Conservation (phyloP, 78 protist genomes). For the Dictyostelium discoideum region DNA sequence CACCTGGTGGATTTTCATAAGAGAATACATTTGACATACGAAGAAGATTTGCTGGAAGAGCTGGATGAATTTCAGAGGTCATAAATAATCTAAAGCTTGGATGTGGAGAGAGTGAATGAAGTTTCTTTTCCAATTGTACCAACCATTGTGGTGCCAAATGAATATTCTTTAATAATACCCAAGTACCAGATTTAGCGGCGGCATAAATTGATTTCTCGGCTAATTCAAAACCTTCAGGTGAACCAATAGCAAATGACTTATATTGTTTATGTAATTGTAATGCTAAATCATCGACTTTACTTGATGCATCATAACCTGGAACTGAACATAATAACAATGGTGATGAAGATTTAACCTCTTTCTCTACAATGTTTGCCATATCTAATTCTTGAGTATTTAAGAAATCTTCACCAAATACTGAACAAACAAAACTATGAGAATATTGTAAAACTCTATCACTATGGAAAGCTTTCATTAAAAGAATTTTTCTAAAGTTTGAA, state of each 20-base stretch:
- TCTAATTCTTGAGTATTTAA: conserved; percentile 44
- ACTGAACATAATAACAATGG: conserved; percentile 92
- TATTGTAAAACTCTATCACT: conserved; percentile 84
- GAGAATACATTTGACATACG: conserved; percentile 88
- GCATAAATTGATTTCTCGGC: conserved; percentile 92
- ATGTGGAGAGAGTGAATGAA: conserved; percentile 88
- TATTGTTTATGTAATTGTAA: conserved; percentile 69
- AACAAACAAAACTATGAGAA: conserved; percentile 32
- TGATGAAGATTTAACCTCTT: conserved; percentile 61
- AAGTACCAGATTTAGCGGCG: conserved; percentile 92
- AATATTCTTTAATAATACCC: conserved; percentile 98
- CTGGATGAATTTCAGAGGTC: conserved; percentile 94
- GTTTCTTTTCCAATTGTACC: conserved; percentile 91
- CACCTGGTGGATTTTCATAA: conserved; percentile 97
- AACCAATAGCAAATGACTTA: conserved; percentile 96
- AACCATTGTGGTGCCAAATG: conserved; percentile 98
- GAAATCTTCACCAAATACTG: conserved; percentile 88
- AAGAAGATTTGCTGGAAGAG: conserved; percentile 92
- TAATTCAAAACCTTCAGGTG: conserved; percentile 93
- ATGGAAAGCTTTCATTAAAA: conserved; percentile 90
- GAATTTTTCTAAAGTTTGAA: conserved; percentile 53
- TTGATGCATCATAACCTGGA: conserved; percentile 96
- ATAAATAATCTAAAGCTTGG: conserved; percentile 94
- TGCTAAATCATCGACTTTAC: conserved; percentile 78
- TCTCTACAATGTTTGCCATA: conserved; percentile 72